Evolutionary conservation across 78 protist genomes (phyloP).

Genomic region (Dictyostelium citrinum): DNA sequence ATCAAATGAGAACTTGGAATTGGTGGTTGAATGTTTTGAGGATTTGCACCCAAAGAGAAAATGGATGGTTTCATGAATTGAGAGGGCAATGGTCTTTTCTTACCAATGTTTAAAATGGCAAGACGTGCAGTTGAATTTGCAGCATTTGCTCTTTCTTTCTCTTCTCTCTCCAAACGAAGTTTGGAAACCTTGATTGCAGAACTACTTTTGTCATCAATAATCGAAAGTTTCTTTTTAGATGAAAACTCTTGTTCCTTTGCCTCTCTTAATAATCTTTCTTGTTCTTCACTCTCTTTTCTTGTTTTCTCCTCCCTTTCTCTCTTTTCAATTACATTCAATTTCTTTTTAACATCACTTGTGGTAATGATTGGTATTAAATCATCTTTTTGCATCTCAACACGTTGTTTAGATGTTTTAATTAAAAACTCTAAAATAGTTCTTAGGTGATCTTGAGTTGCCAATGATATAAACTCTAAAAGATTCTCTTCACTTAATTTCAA

Average conservation of each 20-base stretch:
- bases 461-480: slow-evolving; percentile 19
- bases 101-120: slow-evolving; percentile 32
- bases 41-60: not conserved
- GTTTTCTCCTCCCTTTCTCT: slow-evolving; percentile 48
- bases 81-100: not conserved
- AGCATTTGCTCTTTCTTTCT: not conserved
- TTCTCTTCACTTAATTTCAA: slow-evolving; percentile 36
- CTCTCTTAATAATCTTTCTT: slow-evolving; percentile 21
- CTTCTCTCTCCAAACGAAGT: not conserved
- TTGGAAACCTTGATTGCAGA: not conserved
- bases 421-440: slow-evolving; percentile 46
- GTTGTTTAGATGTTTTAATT: slow-evolving; percentile 34
- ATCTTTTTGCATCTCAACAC: slow-evolving; percentile 51
- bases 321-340: slow-evolving; percentile 40
- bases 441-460: slow-evolving; percentile 64
- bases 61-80: not conserved
- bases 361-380: slow-evolving; percentile 9
- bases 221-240: not conserved
- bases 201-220: not conserved
- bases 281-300: slow-evolving; percentile 35
- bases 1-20: not conserved
- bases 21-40: slow-evolving; percentile 1
- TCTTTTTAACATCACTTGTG: slow-evolving; percentile 17
- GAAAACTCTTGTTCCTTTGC: not conserved
- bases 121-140: slow-evolving; percentile 29